A percentile compares a stretch with the other conserved stretches of the same genome.
phyloP scores from a whole-genome alignment of 2,329 filamentous ascomycete genomes.

The Aspergillus fischeri region DNA sequence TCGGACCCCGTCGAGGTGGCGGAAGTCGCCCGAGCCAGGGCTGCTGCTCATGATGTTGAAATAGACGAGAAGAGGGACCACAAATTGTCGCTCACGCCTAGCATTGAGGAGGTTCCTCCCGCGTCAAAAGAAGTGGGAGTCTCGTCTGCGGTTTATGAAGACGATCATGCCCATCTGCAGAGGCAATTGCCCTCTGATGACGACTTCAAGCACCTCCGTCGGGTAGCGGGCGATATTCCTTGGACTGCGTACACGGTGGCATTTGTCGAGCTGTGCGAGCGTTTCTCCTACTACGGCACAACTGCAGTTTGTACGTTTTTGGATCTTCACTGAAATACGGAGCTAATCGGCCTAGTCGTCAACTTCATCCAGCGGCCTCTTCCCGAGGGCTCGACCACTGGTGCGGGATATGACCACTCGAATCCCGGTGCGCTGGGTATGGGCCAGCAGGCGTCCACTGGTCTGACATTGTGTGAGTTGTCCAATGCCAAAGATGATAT shows the following conservation, averaged over 20 bases:
- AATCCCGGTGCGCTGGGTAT: conserved; percentile 53
- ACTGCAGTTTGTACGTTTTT: conserved; percentile 56
- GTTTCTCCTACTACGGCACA: conserved; percentile 73
- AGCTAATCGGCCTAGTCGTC: conserved; percentile 41
- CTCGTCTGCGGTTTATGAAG: not conserved
- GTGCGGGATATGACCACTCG: conserved; percentile 29
- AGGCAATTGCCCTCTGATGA: conserved; percentile 27
- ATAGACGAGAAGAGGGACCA: conserved; percentile 12
- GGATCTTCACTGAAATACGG: not conserved
- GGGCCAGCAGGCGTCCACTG: conserved; percentile 55
- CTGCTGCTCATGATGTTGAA: conserved; percentile 14
- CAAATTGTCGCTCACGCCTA: conserved; percentile 2
- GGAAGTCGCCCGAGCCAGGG: conserved; percentile 22
- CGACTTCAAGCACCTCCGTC: conserved; percentile 32
- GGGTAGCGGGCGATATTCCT: conserved; percentile 47
- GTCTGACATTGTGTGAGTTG: conserved; percentile 43
- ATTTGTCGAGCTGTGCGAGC: conserved; percentile 70
- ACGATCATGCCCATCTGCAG: conserved; percentile 4
- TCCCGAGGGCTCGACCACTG: conserved; percentile 52
- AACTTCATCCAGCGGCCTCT: conserved; percentile 60
- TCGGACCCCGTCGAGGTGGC: conserved; percentile 23
- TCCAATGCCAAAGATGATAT: not conserved
- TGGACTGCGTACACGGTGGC: conserved; percentile 66
- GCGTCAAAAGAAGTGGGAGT: not conserved
- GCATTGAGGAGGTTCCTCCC: conserved; percentile 8